Conservation (phyloP, 208 protist genomes). For the Crithidia bombi region DNA sequence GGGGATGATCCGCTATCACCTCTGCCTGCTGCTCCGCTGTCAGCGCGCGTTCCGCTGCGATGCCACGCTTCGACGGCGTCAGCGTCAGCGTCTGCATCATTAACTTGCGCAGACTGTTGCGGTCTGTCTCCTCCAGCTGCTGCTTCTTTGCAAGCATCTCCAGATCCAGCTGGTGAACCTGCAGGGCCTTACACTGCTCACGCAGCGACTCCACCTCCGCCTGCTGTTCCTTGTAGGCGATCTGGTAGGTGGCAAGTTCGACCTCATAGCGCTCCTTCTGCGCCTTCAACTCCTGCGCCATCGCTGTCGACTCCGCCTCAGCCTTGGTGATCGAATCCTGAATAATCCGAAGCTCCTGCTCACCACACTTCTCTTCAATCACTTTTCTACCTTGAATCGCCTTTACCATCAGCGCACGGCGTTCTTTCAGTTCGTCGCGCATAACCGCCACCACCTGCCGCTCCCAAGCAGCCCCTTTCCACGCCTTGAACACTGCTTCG, state of each 20-base stretch:
- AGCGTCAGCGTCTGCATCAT: conserved; percentile 26
- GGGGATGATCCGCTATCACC: conserved; percentile 35
- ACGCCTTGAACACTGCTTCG: conserved; percentile 29
- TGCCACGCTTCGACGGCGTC: conserved; percentile 12
- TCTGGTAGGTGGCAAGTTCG: conserved; percentile 73
- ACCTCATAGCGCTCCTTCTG: conserved; percentile 56
- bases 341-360: conserved; percentile 44
- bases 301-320: conserved; percentile 24
- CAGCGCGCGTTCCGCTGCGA: conserved; percentile 16
- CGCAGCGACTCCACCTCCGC: conserved; percentile 52
- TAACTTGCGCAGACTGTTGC: conserved; percentile 39
- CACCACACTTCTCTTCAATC: conserved; percentile 36
- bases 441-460: conserved; percentile 24
- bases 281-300: conserved; percentile 35
- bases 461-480: conserved; percentile 29
- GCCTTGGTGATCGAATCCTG: conserved; percentile 35
- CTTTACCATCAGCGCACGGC: conserved; percentile 29
- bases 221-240: conserved; percentile 78
- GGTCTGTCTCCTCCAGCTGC: conserved; percentile 43
- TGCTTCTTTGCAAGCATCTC: conserved; percentile 61
- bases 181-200: conserved; percentile 27
- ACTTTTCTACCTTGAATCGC: conserved; percentile 20
- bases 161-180: conserved; percentile 40
- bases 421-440: conserved; percentile 38
- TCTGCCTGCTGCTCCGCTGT: conserved; percentile 35